Percentiles rank a stretch among this genome's conserved stretches.
Conservation (phyloP, 305 asterid genomes). For the Petunia hybrid region DNA sequence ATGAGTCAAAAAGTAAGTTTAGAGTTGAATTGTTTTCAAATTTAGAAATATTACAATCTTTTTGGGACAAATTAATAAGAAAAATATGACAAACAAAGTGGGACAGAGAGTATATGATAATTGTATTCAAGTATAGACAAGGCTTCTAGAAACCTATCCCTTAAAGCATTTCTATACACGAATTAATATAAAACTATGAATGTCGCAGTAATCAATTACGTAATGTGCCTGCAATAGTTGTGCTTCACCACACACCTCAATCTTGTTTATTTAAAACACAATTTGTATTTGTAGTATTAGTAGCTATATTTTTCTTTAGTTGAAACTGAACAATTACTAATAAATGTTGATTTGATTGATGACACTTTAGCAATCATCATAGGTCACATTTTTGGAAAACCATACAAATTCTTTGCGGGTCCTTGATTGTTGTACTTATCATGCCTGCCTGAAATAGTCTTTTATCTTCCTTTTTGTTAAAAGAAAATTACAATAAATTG, state of each 20-base stretch:
- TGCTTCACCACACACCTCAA: slow-evolving; percentile 3
- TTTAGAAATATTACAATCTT: no score
- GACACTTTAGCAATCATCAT: not conserved
- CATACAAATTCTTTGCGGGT: not conserved
- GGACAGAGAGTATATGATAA: not conserved
- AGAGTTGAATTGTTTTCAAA: no score
- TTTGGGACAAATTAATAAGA: no score
- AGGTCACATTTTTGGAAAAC: not conserved
- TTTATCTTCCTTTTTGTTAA: not conserved
- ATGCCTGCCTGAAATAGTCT: not conserved
- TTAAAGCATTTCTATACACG: not conserved
- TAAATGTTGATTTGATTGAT: not conserved
- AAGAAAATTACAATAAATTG: not conserved
- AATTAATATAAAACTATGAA: no score
- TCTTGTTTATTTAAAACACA: not conserved
- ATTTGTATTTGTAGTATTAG: no score
- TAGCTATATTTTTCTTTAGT: not conserved
- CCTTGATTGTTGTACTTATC: not conserved
- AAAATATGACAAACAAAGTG: no score
- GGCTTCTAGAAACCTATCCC: slow-evolving; percentile 18
- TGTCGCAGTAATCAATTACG: not conserved
- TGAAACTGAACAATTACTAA: not conserved
- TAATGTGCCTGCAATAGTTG: not conserved
- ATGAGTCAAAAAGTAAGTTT: no score
- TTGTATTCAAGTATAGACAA: not conserved